phyloP scores from a whole-genome alignment of 208 protist species.

The Crithidia fasciculata region DNA sequence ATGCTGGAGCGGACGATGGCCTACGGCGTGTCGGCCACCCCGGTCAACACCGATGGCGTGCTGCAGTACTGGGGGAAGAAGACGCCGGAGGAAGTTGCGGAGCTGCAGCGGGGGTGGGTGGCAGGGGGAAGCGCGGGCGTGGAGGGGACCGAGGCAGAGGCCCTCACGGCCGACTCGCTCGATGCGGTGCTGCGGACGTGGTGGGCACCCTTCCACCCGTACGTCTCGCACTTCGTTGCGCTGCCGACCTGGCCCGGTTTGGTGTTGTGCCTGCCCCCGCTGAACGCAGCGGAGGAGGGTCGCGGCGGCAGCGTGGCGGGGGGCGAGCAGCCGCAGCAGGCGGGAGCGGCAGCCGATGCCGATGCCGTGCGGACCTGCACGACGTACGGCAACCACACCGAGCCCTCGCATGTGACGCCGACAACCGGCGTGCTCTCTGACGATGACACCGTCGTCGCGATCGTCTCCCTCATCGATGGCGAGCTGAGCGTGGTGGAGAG shows the following conservation, averaged over 20 bases:
- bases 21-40: slow-evolving; percentile 67
- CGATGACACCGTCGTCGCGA: slow-evolving; percentile 48
- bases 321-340: not conserved
- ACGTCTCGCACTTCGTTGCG: slow-evolving; percentile 70
- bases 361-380: slow-evolving; percentile 16
- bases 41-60: slow-evolving; percentile 22
- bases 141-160: too few relatives aligned
- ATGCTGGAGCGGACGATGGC: slow-evolving; percentile 76
- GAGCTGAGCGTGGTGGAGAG: slow-evolving; percentile 60
- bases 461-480: slow-evolving; percentile 46
- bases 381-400: slow-evolving; percentile 21
- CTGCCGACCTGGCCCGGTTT: slow-evolving; percentile 57
- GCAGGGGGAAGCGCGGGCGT: slow-evolving; percentile 6
- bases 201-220: slow-evolving; percentile 46
- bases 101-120: slow-evolving; percentile 18
- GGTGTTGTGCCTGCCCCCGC: slow-evolving; percentile 43
- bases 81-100: slow-evolving; percentile 19
- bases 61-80: slow-evolving; percentile 30
- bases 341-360: not conserved
- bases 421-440: slow-evolving; percentile 21
- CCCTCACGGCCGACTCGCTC: slow-evolving; percentile 24
- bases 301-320: slow-evolving; percentile 14
- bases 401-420: slow-evolving; percentile 21
- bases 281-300: slow-evolving; percentile 14
- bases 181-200: slow-evolving; percentile 28